Conservation (phyloP, 768 basidiomycete genomes). For the Rubroboletus pulcherrimus region DNA sequence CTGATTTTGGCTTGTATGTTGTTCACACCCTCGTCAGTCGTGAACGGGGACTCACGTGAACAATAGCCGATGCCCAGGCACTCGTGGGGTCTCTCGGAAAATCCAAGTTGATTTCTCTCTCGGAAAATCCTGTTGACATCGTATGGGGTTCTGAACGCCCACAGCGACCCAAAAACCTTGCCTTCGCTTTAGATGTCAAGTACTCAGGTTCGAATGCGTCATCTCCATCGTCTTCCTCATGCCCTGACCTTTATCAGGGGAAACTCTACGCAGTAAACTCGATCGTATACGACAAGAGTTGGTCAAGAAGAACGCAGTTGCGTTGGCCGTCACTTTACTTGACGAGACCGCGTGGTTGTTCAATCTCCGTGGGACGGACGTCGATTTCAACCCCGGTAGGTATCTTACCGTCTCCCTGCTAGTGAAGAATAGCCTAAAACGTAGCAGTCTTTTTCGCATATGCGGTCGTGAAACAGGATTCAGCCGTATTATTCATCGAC, state of each 20-base stretch:
- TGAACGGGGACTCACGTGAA: background rate
- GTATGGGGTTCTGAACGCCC: constrained; percentile 74
- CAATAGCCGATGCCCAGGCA: constrained; percentile 59
- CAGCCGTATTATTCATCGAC: constrained; percentile 68
- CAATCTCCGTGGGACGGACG: constrained; percentile 89
- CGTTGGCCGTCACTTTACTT: constrained; percentile 79
- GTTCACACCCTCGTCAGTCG: constrained; percentile 12
- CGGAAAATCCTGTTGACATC: constrained; percentile 70
- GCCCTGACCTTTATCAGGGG: constrained; percentile 38
- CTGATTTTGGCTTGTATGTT: constrained; percentile 61
- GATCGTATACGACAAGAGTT: constrained; percentile 61
- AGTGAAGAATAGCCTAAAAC: background rate
- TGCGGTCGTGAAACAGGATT: constrained; percentile 64
- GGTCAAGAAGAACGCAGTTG: constrained; percentile 49
- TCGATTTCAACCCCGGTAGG: constrained; percentile 77
- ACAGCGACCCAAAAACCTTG: constrained; percentile 56
- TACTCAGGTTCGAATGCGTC: constrained; percentile 53
- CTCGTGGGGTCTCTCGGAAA: constrained; percentile 55
- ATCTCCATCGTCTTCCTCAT: background rate
- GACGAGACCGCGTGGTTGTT: constrained; percentile 96
- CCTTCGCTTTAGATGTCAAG: constrained; percentile 69
- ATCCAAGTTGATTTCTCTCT: constrained; percentile 65
- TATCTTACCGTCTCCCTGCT: background rate
- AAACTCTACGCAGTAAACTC: constrained; percentile 66
- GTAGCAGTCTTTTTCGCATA: constrained; percentile 85